Evolutionary conservation across 1,284 basidiomycete genomes (phyloP), one percentile per base, ranked within the genome.

Genomic region (Stereum hirsutum): DNA sequence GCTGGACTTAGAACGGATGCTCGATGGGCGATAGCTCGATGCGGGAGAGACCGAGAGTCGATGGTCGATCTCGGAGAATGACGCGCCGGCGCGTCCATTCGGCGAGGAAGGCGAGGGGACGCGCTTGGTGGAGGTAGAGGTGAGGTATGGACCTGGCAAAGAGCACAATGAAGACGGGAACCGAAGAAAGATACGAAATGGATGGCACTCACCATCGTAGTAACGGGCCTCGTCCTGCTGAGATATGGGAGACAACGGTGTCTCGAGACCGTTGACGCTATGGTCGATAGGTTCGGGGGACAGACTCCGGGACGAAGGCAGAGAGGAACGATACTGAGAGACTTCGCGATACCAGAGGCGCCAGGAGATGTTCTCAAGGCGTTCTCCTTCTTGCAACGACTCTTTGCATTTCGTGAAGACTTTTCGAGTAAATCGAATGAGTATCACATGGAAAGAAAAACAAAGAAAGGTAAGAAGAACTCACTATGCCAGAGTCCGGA

Each of bases 321-420:
- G 56, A 44, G 53, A 59, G 17, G 52, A 27, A 27, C 62, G 62
- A 12, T 60, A 50, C 21, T 58, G 56, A 37, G 66, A 56, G 51
- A 80, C 66, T 52, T 87, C 78, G 49, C 79, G 75, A 57, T 85
- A 76, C 88, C 87, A 90, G 11, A 92, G 64, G 41, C 89, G 68
- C 89, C 89, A 92, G 5, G 83, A 81, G 44, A 91, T 79, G 57
- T 92, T 91, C 63, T 92, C 89, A 23, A 90, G 71, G 25, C 89
- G 68, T 20, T 69, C 70, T 11, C 89, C 89, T 50, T 89, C 81
- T 54, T 83, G 74, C 7, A 92, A 63, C 4, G 78, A 80, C 51
- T 78, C 74, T 59, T 86, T 88, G 66, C 84, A 89, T 57, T 88
- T 87, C 45, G 84, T 81, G 56, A 91, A 90, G 10, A 91, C 89